Percentiles rank a stretch among this genome's conserved stretches.
Evolutionary conservation across 1,284 basidiomycete species (phyloP).

Genomic region (Cryptococcus maquisensis): DNA sequence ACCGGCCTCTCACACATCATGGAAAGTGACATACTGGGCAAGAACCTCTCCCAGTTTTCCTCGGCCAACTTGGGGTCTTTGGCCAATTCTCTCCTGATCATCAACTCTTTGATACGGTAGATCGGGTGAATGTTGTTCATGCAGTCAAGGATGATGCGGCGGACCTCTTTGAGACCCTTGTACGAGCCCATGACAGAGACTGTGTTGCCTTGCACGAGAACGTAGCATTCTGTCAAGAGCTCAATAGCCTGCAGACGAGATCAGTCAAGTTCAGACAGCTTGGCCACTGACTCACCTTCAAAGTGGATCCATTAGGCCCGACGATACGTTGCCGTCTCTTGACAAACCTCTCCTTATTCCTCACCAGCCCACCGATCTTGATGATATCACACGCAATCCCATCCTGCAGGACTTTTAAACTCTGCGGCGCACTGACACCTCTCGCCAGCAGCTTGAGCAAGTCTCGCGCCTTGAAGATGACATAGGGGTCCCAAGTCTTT

Average conservation of each 20-base stretch:
- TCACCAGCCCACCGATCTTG: slow-evolving; percentile 89
- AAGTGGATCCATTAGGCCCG: slow-evolving; percentile 90
- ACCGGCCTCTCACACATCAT: background rate
- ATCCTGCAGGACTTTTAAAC: slow-evolving; percentile 87
- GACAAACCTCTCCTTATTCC: slow-evolving; percentile 96
- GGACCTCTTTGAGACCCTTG: slow-evolving; percentile 92
- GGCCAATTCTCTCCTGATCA: slow-evolving; percentile 96
- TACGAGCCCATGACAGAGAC: slow-evolving; percentile 96
- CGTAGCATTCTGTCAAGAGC: slow-evolving; percentile 92
- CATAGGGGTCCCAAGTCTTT: slow-evolving; percentile 95
- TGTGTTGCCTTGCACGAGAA: slow-evolving; percentile 96
- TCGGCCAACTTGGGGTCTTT: slow-evolving; percentile 94
- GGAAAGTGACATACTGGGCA: slow-evolving; percentile 58
- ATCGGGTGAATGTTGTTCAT: slow-evolving; percentile 99
- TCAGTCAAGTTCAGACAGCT: background rate
- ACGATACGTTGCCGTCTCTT: slow-evolving; percentile 95
- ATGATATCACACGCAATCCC: slow-evolving; percentile 92
- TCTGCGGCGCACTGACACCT: slow-evolving; percentile 69
- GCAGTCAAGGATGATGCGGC: slow-evolving; percentile 92
- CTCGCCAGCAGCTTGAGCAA: slow-evolving; percentile 92
- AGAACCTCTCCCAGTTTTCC: slow-evolving; percentile 96
- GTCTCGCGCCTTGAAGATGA: slow-evolving; percentile 92
- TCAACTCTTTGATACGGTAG: slow-evolving; percentile 99
- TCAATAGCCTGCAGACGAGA: slow-evolving; percentile 76
- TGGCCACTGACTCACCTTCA: slow-evolving; percentile 70